Base-by-base conservation (phyloP, 768 basidiomycete species). In the Pisolithus sp. region DNA sequence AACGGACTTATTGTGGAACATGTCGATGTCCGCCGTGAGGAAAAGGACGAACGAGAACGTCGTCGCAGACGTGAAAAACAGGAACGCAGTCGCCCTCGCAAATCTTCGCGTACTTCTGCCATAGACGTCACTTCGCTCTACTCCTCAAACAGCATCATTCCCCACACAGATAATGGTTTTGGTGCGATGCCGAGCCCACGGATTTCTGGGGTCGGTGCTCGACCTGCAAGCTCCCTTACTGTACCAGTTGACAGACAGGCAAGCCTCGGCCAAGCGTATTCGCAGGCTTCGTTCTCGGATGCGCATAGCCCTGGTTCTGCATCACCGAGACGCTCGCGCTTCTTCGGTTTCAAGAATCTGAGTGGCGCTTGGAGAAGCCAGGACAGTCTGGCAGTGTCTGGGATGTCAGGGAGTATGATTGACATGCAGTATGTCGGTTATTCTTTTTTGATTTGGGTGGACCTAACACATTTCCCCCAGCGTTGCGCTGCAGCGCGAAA, bases 1-100 rank as follows among this genome's bases (percentile, higher is more conserved):
- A 93, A 89, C 57, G 90, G 90, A 3, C 83, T 93, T 77, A 88
- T 92, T 48, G 85, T 93, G 7, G 92, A 94, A 59, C 86, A 89
- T 54, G 86, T 93, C 36, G 81, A 93, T 65, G 80, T 93, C 18
- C 80, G 83, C 30, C 83, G 76, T 56, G 89, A 90, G 66, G 89
- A 89, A 65, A 79, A 72, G 52, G 88, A 89, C 57, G 86, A 82
- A 36, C 78, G 79, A 41, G 85, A 88, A 41, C 81, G 86, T 24
- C 74, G 76, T 52, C 80, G 79, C 53, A 83, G 75, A 59, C 85
- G 89, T 55, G 89, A 86, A 58, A 80, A 72, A 60, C 80, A 84
- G 41, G 70, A 74, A 17, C 63, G 73, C 23, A 73, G 72, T 50
- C 68, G 78, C 23, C 82, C 82, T 0, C 77, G 89, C 57, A 91